Conservation (phyloP, 2,329 filamentous ascomycete species). For the Colletotrichum orchidophilum region DNA sequence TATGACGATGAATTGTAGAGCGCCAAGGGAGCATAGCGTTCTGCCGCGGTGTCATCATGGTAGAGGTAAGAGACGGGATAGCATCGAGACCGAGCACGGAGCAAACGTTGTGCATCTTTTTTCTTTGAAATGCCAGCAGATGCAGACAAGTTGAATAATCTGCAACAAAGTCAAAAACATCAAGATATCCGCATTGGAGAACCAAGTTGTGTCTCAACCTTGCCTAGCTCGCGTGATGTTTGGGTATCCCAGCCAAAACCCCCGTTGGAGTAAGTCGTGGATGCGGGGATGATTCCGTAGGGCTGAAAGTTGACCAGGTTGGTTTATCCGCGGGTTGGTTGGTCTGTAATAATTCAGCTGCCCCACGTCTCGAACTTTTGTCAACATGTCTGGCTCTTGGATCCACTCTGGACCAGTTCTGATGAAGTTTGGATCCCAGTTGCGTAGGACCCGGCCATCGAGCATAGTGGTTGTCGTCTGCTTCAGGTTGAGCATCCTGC, state of each 20-base stretch:
- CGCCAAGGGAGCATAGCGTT: background rate
- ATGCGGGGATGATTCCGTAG: slow-evolving; percentile 11
- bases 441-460: slow-evolving; percentile 3
- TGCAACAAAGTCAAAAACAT: background rate
- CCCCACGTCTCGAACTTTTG: slow-evolving; percentile 7
- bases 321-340: background rate
- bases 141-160: background rate
- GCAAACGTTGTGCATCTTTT: background rate
- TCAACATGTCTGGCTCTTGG: background rate
- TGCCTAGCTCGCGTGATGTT: background rate
- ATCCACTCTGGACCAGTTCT: background rate
- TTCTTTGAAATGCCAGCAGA: background rate
- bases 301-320: slow-evolving; percentile 7
- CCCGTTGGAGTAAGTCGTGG: background rate
- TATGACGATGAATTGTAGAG: background rate
- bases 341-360: background rate
- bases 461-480: background rate
- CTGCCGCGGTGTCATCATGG: background rate
- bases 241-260: background rate
- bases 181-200: no score
- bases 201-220: background rate
- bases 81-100: background rate
- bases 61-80: background rate
- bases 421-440: background rate
- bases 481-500: background rate